phyloP scores from a whole-genome alignment of 345 rosid genomes.

The Lepidium africanum region DNA sequence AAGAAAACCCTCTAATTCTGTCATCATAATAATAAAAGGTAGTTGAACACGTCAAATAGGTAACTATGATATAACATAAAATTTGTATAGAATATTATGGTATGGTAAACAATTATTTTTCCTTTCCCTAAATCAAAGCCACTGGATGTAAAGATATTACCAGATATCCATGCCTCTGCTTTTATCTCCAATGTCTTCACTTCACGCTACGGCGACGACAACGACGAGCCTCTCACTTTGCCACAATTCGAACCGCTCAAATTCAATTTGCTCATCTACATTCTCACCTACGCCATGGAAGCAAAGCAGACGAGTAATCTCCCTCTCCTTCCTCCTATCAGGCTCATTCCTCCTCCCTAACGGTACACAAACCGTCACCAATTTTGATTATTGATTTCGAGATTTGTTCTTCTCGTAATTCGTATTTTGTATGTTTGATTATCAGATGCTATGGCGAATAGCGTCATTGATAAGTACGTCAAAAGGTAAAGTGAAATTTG shows the following conservation, averaged over 20 bases:
- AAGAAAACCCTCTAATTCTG: too few species aligned
- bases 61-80: too few species aligned
- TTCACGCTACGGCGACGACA: not conserved
- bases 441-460: conserved; percentile 54
- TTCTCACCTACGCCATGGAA: conserved; percentile 30
- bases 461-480: conserved; percentile 55
- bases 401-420: not conserved
- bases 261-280: conserved; percentile 23
- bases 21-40: too few species aligned
- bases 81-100: too few species aligned
- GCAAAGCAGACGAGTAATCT: conserved; percentile 51
- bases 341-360: conserved; percentile 35
- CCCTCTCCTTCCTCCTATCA: conserved; percentile 50
- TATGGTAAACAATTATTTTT: too few species aligned
- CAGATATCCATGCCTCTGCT: not conserved
- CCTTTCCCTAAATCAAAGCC: too few species aligned
- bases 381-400: not conserved
- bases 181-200: conserved; percentile 21
- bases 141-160: too few species aligned
- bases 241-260: not conserved
- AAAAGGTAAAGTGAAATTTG: conserved; percentile 39
- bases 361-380: conserved; percentile 25
- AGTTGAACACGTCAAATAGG: too few species aligned
- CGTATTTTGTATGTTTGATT: not conserved
- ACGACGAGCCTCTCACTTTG: not conserved